Evolutionary conservation across 371 early-diverging fungal genomes (phyloP), one percentile per base, ranked within the genome.

Genomic region (Haplosporangium sp.): DNA sequence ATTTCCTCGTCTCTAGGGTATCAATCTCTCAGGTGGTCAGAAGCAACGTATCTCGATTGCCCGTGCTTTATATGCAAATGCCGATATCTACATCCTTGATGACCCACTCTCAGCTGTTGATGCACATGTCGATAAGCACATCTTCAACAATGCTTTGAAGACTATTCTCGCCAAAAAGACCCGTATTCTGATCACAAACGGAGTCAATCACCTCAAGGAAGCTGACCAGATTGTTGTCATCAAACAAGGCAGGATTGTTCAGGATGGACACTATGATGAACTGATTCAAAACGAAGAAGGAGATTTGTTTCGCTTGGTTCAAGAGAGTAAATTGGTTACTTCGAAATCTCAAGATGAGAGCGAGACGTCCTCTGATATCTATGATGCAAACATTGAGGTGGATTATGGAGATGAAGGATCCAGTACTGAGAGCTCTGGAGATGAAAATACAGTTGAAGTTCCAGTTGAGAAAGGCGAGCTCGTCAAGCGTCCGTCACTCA

Each of bases 11-110:
- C 50, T 37, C 53, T 17, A 69, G 71, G 96, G 96, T n/a, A 88
- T 96, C 40, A 94, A 92, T 4, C 82, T 97, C 11, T 94, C 94
- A 66, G 98, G 98, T 52, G 97, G 97, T 0, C 94, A 95, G 82
- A 90, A 91, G 69, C 94, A 94, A 82, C 86, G 95, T 67, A 78
- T 85, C 47, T 76, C 76, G 4, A 63, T 84, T 35, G 84, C 84
- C 4, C 71, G 87, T 20, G 83, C 85, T 7, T 81, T 84, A 17
- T 85, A 86, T 56, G 59, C 69, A 57, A 83, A 88, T 40, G 84
- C 86, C 39, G 92, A 92, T 55, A 85, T 89, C 52, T 83, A 90
- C 19, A 71, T 92, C 52, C 72, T 93, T 69, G 94, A 94, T 67
- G 93, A 94, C 85, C 93, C 94, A 0, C 87, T 97, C 56, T 90